Conservation (phyloP, 768 basidiomycete species). For the Chalciporus pseudorubinellus region DNA sequence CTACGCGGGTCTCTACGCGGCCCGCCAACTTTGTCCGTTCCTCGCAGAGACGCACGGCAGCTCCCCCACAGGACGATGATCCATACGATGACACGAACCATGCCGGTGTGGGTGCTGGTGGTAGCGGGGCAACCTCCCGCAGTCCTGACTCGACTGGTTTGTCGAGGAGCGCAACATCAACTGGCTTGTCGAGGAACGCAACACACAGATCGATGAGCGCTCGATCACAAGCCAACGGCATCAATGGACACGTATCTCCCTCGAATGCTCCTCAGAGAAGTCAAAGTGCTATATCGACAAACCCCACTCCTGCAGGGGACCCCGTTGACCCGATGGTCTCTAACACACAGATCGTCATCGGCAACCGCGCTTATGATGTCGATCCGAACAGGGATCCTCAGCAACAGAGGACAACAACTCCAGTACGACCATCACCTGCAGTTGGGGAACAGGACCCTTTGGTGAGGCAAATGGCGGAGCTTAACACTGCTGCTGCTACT, state of each 20-base stretch:
- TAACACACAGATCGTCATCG: conserved; percentile 61
- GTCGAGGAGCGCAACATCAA: conserved; percentile 31
- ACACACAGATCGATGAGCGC: conserved; percentile 29
- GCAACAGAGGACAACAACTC: conserved; percentile 23
- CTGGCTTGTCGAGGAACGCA: conserved; percentile 28
- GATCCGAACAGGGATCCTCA: conserved; percentile 69
- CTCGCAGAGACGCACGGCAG: conserved; percentile 34
- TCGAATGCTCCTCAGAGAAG: conserved; percentile 25
- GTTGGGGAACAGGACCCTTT: conserved; percentile 57
- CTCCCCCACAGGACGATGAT: conserved; percentile 42
- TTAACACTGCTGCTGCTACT: conserved; percentile 33
- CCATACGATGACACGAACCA: conserved; percentile 47
- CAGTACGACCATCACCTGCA: conserved; percentile 26
- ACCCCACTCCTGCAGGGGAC: conserved; percentile 42
- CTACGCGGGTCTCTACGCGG: conserved; percentile 53
- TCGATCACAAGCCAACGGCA: conserved; percentile 32
- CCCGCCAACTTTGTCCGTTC: conserved; percentile 52
- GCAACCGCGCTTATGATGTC: conserved; percentile 62
- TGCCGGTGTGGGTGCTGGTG: conserved; percentile 73
- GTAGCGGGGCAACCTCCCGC: conserved; percentile 37
- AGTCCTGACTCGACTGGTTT: conserved; percentile 32
- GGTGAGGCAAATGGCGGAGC: conserved; percentile 61
- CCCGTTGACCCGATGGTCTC: conserved; percentile 62
- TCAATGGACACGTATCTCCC: conserved; percentile 31
- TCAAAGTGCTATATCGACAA: conserved; percentile 26